Conservation (phyloP, 495 filamentous ascomycete species). For the Podospora pseudoanserina region DNA sequence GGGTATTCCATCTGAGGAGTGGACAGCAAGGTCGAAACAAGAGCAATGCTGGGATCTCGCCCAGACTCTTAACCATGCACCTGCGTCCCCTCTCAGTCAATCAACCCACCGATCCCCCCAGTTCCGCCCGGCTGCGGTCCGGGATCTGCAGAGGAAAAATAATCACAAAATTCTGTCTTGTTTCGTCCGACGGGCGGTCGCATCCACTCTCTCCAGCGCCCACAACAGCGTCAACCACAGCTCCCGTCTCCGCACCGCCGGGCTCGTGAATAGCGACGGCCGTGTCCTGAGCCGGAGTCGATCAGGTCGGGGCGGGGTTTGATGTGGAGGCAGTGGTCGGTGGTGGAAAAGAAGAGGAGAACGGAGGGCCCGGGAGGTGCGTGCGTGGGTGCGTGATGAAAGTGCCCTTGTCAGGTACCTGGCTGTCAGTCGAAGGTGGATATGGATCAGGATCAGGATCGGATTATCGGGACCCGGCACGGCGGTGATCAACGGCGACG, state of each 20-base stretch:
- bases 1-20: constrained; percentile 18
- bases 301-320: constrained; percentile 8
- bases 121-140: not conserved
- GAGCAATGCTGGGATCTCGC: constrained; percentile 20
- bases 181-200: not conserved
- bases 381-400: not conserved
- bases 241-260: not conserved
- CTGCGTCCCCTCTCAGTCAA: not conserved
- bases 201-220: not conserved
- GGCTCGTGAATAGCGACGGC: not conserved
- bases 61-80: constrained; percentile 21
- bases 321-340: constrained; percentile 10
- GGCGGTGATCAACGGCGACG: not conserved
- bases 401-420: not conserved
- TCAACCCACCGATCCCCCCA: constrained; percentile 3
- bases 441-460: not conserved
- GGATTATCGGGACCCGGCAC: not conserved
- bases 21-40: not conserved
- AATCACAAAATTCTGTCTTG: not conserved
- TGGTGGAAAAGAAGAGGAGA: constrained; percentile 7
- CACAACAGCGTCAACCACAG: not conserved
- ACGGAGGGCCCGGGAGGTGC: not conserved
- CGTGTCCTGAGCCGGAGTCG: not conserved
- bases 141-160: not conserved
- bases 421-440: not conserved